Percentiles rank a stretch among this genome's conserved stretches.
Conservation (phyloP, 2,329 filamentous ascomycete species). For the Aspergillus caelatus region DNA sequence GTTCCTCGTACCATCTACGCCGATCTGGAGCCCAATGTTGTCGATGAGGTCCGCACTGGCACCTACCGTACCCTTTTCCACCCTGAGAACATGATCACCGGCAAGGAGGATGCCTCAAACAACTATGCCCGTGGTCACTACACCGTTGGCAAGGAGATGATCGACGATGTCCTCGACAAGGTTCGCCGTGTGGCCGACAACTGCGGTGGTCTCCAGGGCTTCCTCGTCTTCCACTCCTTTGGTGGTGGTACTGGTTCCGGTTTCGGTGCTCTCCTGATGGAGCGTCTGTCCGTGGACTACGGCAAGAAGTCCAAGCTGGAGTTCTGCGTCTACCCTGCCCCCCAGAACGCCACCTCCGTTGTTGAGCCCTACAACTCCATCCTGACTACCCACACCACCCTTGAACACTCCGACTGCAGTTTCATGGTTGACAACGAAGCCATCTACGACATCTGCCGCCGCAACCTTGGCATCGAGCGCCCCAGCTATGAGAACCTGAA, state of each 20-base stretch:
- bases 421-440: slow-evolving; percentile 99
- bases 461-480: slow-evolving; percentile 94
- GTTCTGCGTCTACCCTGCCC: slow-evolving; percentile 98
- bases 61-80: slow-evolving; percentile 96
- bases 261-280: slow-evolving; percentile 97
- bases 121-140: slow-evolving; percentile 99
- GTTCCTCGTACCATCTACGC: slow-evolving; percentile 98
- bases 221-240: slow-evolving; percentile 99
- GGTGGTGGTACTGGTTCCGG: slow-evolving; percentile 98
- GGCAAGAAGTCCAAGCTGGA: slow-evolving; percentile 99
- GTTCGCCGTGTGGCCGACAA: slow-evolving; percentile 96
- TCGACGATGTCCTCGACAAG: slow-evolving; percentile 97
- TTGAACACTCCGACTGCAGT: slow-evolving; percentile 99
- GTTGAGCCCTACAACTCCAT: slow-evolving; percentile 99
- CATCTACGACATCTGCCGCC: slow-evolving; percentile 98
- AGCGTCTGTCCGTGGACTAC: slow-evolving; percentile 97
- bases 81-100: slow-evolving; percentile 99
- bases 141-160: slow-evolving; percentile 99
- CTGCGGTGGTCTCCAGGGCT: slow-evolving; percentile 96
- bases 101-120: slow-evolving; percentile 99
- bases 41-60: slow-evolving; percentile 98
- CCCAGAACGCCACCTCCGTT: slow-evolving; percentile 94
- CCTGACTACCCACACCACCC: slow-evolving; percentile 96
- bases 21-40: slow-evolving; percentile 99
- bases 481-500: slow-evolving; percentile 99